Conservation (phyloP, 176 grass and related monocot genomes). For the Bolboschoenus planiculmis region DNA sequence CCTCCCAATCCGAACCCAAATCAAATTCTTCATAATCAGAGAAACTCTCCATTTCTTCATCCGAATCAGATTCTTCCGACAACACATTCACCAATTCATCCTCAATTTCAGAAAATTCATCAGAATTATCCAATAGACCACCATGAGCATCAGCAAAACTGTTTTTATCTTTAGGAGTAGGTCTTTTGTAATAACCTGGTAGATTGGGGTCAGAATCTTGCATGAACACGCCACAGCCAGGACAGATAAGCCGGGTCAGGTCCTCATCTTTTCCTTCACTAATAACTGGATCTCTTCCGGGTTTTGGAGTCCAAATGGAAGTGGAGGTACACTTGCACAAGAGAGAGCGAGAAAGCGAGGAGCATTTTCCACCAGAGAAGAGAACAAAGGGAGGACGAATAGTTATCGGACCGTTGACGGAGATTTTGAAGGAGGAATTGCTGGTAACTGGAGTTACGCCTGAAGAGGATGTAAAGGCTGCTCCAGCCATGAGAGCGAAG, state of each 20-base stretch:
- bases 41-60: slow-evolving; percentile 31
- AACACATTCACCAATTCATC: neutral
- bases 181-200: slow-evolving; percentile 75
- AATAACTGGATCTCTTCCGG: neutral
- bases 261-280: slow-evolving; percentile 46
- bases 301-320: neutral
- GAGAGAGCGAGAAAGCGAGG: slow-evolving; percentile 12
- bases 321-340: slow-evolving; percentile 2
- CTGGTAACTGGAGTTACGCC: neutral
- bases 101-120: slow-evolving; percentile 29
- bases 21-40: slow-evolving; percentile 19
- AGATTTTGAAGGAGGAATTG: slow-evolving; percentile 1
- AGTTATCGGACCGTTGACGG: neutral
- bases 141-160: slow-evolving; percentile 5
- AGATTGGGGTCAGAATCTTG: slow-evolving; percentile 66
- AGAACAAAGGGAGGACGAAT: neutral
- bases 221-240: slow-evolving; percentile 89
- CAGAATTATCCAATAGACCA: neutral
- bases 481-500: slow-evolving; percentile 21
- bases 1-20: slow-evolving; percentile 24
- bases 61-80: slow-evolving; percentile 13
- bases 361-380: slow-evolving; percentile 9
- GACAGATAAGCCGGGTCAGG: slow-evolving; percentile 39
- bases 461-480: slow-evolving; percentile 17
- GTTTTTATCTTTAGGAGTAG: slow-evolving; percentile 22